Percentiles rank a stretch among this genome's conserved stretches.
Evolutionary conservation across 2,329 filamentous ascomycete species (phyloP).

Genomic region (Pezicula radicicola): DNA sequence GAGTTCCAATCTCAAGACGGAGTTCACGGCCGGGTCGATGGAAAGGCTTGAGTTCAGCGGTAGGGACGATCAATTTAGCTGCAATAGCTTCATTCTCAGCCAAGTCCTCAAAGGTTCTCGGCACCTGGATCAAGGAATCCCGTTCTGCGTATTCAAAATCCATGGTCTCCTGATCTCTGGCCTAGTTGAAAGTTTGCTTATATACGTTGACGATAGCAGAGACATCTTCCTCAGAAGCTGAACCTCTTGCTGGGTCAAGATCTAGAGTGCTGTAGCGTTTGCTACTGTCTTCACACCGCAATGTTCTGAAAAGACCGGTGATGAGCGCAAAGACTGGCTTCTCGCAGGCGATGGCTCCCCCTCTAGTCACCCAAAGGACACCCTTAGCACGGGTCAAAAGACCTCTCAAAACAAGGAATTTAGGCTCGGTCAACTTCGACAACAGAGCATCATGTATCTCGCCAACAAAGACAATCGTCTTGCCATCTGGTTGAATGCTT

Average conservation of each 20-base stretch:
- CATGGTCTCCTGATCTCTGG: background rate
- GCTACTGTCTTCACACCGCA: conserved; percentile 1
- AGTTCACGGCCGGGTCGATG: background rate
- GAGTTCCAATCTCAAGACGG: conserved; percentile 2
- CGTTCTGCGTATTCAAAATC: conserved; percentile 25
- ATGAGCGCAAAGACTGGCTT: conserved; percentile 10
- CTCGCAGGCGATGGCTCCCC: conserved; percentile 16
- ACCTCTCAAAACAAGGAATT: background rate
- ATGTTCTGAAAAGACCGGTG: background rate
- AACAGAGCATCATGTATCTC: background rate
- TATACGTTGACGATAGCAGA: background rate
- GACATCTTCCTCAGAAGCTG: background rate
- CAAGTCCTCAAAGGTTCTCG: background rate
- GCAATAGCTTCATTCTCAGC: background rate
- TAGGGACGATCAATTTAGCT: background rate
- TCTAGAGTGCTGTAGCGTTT: background rate
- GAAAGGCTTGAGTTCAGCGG: background rate
- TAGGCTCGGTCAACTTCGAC: background rate
- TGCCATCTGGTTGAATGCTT: background rate
- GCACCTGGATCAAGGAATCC: conserved; percentile 17
- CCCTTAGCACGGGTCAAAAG: background rate
- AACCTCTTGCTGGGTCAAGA: background rate
- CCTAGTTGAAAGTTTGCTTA: background rate
- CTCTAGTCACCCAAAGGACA: conserved; percentile 1
- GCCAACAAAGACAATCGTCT: background rate